Evolutionary conservation across 202 grass and related monocot species (phyloP).

Genomic region (Eragrostis tef): DNA sequence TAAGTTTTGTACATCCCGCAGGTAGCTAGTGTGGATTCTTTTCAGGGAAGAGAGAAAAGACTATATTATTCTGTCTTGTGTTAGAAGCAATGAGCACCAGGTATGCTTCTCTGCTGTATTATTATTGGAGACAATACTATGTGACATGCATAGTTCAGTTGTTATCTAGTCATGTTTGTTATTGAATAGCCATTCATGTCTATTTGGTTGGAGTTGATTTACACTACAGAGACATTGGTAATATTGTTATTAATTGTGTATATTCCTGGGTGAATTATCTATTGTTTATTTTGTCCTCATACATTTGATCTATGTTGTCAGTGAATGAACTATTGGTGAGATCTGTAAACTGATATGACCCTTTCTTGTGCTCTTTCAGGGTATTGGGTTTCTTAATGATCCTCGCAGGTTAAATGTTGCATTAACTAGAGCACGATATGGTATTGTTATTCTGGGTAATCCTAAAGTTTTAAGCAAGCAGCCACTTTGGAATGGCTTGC

Average conservation of each 20-base stretch:
- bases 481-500: constrained; percentile 96
- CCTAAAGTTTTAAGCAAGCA: constrained; percentile 99
- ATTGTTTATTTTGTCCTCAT: not conserved
- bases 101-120: constrained; percentile 44
- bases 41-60: constrained; percentile 99
- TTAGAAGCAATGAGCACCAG: constrained; percentile 99
- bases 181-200: not conserved
- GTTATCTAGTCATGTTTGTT: not conserved
- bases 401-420: constrained; percentile 99
- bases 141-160: not conserved
- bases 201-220: not conserved
- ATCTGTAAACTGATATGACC: constrained; percentile 11
- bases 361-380: constrained; percentile 55
- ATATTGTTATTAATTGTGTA: not conserved
- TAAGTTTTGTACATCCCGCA: constrained; percentile 53
- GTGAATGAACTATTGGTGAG: constrained; percentile 2
- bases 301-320: constrained; percentile 30
- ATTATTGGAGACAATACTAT: not conserved
- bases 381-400: constrained; percentile 99
- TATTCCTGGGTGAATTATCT: constrained; percentile 23
- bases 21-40: constrained; percentile 99
- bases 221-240: constrained; percentile 11
- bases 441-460: constrained; percentile 97
- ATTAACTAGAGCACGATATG: constrained; percentile 93
- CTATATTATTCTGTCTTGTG: constrained; percentile 99